Conservation (phyloP, 805 yeast genomes). For the Candida boidinii region DNA sequence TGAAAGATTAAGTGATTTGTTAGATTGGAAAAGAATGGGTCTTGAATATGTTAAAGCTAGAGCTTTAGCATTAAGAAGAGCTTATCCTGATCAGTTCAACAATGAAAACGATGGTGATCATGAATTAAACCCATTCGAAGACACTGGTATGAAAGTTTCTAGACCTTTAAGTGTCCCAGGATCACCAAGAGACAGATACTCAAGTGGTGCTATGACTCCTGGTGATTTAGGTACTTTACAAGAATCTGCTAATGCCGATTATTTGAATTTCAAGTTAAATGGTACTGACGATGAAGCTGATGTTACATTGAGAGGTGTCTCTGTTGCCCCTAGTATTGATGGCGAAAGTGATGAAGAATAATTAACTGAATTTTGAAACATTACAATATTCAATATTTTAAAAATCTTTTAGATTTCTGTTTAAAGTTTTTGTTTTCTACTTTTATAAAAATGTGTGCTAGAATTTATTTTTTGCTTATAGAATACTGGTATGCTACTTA, state of each 20-base stretch:
- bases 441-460: too few relatives aligned
- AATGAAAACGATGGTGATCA: background rate
- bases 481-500: too few relatives aligned
- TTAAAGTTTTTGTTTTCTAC: background rate
- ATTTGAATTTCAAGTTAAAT: slow-evolving; percentile 47
- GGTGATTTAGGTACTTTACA: slow-evolving; percentile 97
- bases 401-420: background rate
- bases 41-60: slow-evolving; percentile 93
- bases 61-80: slow-evolving; percentile 83
- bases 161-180: slow-evolving; percentile 97
- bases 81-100: slow-evolving; percentile 75
- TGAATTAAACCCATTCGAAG: slow-evolving; percentile 25
- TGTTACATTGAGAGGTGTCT: slow-evolving; percentile 26
- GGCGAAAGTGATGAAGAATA: slow-evolving; percentile 12
- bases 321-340: slow-evolving; percentile 28
- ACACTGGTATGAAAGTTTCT: slow-evolving; percentile 58
- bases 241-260: slow-evolving; percentile 83
- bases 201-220: slow-evolving; percentile 74
- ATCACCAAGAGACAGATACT: slow-evolving; percentile 70
- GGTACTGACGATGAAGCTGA: slow-evolving; percentile 22
- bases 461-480: too few relatives aligned
- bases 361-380: too few relatives aligned
- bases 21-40: slow-evolving; percentile 99
- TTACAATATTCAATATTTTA: background rate
- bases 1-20: slow-evolving; percentile 82